Conservation (phyloP, 2,329 filamentous ascomycete species). For the Fulvia fulva region DNA sequence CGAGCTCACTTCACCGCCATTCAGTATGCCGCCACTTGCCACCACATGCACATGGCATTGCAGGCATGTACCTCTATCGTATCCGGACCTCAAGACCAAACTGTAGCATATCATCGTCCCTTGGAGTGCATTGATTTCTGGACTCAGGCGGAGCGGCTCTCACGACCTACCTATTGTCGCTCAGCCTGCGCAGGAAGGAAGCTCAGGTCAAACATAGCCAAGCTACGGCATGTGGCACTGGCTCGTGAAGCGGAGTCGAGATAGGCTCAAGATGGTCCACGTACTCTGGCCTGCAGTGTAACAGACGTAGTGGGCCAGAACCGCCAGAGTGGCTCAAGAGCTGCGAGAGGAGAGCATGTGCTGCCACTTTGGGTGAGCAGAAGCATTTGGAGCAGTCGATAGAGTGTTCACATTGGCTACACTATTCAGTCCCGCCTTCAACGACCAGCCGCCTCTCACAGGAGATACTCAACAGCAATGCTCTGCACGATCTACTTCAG, state of each 20-base stretch:
- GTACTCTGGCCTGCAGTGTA: background rate
- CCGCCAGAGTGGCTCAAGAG: background rate
- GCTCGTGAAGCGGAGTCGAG: slow-evolving; percentile 2
- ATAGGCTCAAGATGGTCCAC: slow-evolving; percentile 2
- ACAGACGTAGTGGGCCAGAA: background rate
- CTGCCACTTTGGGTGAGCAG: background rate
- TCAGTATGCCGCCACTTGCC: background rate
- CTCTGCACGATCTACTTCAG: background rate
- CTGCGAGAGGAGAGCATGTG: background rate
- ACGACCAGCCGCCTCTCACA: background rate
- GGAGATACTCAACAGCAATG: background rate
- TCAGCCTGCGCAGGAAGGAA: background rate
- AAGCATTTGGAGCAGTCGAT: no score
- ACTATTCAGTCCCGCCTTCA: background rate
- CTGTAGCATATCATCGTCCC: no score
- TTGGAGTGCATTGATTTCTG: background rate
- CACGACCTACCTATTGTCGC: no score
- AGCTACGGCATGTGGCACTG: background rate
- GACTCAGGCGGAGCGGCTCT: no score
- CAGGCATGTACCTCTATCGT: background rate
- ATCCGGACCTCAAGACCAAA: background rate
- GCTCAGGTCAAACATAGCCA: slow-evolving; percentile 1
- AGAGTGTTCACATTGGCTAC: background rate
- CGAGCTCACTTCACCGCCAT: slow-evolving; percentile 5
- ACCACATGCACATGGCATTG: background rate